Evolutionary conservation across 768 basidiomycete genomes (phyloP).

Genomic region (Boletus reticulatus): DNA sequence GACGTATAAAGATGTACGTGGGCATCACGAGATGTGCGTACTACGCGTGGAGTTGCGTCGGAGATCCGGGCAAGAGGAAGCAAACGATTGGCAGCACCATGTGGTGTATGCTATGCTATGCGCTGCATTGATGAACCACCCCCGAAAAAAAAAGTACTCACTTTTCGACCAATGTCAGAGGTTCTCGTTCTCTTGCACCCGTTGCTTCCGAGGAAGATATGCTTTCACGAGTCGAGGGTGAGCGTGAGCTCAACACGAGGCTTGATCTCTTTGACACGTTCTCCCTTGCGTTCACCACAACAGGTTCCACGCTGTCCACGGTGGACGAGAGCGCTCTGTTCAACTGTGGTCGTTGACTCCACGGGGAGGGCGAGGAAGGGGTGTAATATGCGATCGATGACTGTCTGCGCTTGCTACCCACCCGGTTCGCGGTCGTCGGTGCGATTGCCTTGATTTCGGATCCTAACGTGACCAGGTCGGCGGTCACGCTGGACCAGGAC

Average conservation of each 20-base stretch:
- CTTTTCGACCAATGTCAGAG: slow-evolving; percentile 71
- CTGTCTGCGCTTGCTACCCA: slow-evolving; percentile 19
- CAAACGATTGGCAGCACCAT: neutral
- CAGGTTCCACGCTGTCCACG: neutral
- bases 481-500: neutral
- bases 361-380: slow-evolving; percentile 25
- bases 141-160: slow-evolving; percentile 33
- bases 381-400: slow-evolving; percentile 31
- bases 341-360: slow-evolving; percentile 10
- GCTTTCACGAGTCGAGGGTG: slow-evolving; percentile 20
- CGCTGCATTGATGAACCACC: neutral
- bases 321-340: slow-evolving; percentile 3
- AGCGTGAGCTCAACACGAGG: slow-evolving; percentile 13
- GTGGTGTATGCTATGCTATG: no score
- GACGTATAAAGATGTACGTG: neutral
- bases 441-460: neutral
- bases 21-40: no score
- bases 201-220: slow-evolving; percentile 10
- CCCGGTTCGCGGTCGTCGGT: neutral
- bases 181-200: slow-evolving; percentile 30
- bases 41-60: neutral
- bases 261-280: slow-evolving; percentile 19
- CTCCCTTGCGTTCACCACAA: slow-evolving; percentile 6
- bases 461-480: neutral
- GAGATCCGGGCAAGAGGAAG: neutral